Evolutionary conservation across 1,284 basidiomycete species (phyloP).

Genomic region (Waitea zeae): DNA sequence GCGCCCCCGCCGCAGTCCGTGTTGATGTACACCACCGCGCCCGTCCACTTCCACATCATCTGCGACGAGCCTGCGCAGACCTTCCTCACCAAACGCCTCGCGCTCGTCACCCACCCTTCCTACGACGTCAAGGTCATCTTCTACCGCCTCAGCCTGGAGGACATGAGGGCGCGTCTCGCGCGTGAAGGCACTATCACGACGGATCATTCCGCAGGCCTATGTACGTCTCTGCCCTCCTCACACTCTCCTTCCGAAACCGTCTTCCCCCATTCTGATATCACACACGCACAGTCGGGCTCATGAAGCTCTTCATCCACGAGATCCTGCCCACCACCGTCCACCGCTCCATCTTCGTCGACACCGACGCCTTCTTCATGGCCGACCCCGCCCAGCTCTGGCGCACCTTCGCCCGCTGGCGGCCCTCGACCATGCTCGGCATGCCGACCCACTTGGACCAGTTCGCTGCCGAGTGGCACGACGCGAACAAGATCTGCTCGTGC

Average conservation of each 20-base stretch:
- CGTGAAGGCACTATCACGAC: slow-evolving; percentile 26
- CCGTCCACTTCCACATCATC: slow-evolving; percentile 28
- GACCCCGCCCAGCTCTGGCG: slow-evolving; percentile 27
- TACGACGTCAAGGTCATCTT: slow-evolving; percentile 20
- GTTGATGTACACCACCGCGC: slow-evolving; percentile 23
- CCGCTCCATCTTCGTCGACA: slow-evolving; percentile 28
- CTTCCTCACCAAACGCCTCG: slow-evolving; percentile 18
- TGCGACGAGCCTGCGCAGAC: slow-evolving; percentile 22
- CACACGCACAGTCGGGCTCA: slow-evolving; percentile 18
- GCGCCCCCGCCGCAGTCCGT: slow-evolving; percentile 18
- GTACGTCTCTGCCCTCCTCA: slow-evolving; percentile 17
- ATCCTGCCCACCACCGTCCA: slow-evolving; percentile 19
- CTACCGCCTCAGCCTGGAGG: slow-evolving; percentile 19
- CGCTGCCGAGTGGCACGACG: slow-evolving; percentile 22
- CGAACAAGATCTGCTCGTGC: slow-evolving; percentile 29
- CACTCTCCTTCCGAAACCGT: not conserved
- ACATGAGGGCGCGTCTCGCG: slow-evolving; percentile 22
- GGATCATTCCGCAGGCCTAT: slow-evolving; percentile 26
- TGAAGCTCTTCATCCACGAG: slow-evolving; percentile 29
- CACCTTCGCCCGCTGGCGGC: slow-evolving; percentile 13
- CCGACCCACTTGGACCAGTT: slow-evolving; percentile 23
- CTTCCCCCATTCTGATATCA: slow-evolving; percentile 3
- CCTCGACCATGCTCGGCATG: slow-evolving; percentile 22
- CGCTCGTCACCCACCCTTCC: slow-evolving; percentile 18
- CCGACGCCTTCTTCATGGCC: slow-evolving; percentile 28